Evolutionary conservation across 1,139 yeast genomes (phyloP).

Genomic region (Suhomyces panamericanus): DNA sequence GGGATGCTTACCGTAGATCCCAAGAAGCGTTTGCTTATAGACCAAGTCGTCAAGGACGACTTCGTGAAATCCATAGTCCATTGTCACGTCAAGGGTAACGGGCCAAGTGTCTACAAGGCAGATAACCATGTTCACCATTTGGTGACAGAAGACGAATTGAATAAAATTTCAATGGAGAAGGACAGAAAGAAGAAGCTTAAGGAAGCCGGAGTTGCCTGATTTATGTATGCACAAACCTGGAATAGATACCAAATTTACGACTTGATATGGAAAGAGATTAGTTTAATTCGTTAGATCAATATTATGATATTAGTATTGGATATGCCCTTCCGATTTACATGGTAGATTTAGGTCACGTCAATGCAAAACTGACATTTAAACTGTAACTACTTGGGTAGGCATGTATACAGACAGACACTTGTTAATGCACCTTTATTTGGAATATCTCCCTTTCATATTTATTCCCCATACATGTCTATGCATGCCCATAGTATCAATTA

Average conservation of each 20-base stretch:
- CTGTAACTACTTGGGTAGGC: too few species aligned
- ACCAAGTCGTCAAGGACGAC: slow-evolving; percentile 31
- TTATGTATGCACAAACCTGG: too few species aligned
- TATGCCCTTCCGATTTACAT: too few species aligned
- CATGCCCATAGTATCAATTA: too few species aligned
- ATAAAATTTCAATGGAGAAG: slow-evolving; percentile 41
- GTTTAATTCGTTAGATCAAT: too few species aligned
- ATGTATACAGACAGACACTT: too few species aligned
- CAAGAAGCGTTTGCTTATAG: slow-evolving; percentile 29
- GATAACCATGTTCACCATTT: slow-evolving; percentile 55
- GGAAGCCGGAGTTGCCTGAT: slow-evolving; percentile 12
- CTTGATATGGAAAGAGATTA: neutral
- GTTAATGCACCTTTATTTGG: too few species aligned
- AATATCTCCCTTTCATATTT: too few species aligned
- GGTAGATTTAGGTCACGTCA: too few species aligned
- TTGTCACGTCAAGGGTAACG: slow-evolving; percentile 24
- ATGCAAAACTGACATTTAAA: too few species aligned
- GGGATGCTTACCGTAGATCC: slow-evolving; percentile 36
- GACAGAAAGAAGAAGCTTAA: slow-evolving; percentile 26
- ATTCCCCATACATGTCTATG: too few species aligned
- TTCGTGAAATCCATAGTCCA: slow-evolving; percentile 31
- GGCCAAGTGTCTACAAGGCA: slow-evolving; percentile 13
- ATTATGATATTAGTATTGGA: too few species aligned
- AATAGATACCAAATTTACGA: neutral
- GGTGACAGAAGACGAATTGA: slow-evolving; percentile 55